These are phyloP conservation scores for Dissophora ornata DNA, from an alignment of 192 early-diverging fungal species.

Conservation along the genomic window DNA sequence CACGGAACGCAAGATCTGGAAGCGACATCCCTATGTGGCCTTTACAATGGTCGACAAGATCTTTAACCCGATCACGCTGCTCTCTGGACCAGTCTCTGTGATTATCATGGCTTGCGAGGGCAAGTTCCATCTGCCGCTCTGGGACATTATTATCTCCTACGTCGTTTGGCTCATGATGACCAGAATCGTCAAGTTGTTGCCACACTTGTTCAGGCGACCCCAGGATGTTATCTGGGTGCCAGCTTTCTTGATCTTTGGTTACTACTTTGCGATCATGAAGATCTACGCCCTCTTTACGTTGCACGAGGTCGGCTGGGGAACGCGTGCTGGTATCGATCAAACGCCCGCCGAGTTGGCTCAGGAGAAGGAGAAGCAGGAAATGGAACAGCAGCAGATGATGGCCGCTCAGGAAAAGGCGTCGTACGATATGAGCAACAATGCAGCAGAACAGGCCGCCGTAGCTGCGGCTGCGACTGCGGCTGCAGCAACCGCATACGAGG, in stretches of 20 bases:
- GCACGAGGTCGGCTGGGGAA: conserved; percentile 79
- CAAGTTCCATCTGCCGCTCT: conserved; percentile 61
- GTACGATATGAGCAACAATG: conserved; percentile 10
- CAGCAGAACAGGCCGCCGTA: conserved; percentile 30
- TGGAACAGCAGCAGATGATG: conserved; percentile 21
- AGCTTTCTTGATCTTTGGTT: conserved; percentile 75
- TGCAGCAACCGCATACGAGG: conserved; percentile 29
- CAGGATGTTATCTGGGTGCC: conserved; percentile 73
- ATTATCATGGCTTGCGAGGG: conserved; percentile 60
- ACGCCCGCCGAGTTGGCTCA: conserved; percentile 55
- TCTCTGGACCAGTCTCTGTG: conserved; percentile 72
- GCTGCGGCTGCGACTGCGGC: conserved; percentile 30
- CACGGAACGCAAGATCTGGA: conserved; percentile 72
- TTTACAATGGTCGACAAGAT: conserved; percentile 84
- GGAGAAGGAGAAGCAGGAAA: conserved; percentile 54
- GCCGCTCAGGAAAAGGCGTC: conserved; percentile 8
- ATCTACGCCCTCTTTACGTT: conserved; percentile 77
- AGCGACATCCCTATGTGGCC: conserved; percentile 74
- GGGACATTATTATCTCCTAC: conserved; percentile 72
- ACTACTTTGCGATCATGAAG: conserved; percentile 78
- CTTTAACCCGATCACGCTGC: conserved; percentile 77
- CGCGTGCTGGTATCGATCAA: conserved; percentile 64
- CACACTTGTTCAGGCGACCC: conserved; percentile 72
- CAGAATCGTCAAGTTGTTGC: conserved; percentile 71
- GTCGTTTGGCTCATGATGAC: conserved; percentile 74